Evolutionary conservation across 352 stramenopile species (phyloP), one percentile per base, ranked within the genome.

Genomic region (Elongisporangium anandrum): DNA sequence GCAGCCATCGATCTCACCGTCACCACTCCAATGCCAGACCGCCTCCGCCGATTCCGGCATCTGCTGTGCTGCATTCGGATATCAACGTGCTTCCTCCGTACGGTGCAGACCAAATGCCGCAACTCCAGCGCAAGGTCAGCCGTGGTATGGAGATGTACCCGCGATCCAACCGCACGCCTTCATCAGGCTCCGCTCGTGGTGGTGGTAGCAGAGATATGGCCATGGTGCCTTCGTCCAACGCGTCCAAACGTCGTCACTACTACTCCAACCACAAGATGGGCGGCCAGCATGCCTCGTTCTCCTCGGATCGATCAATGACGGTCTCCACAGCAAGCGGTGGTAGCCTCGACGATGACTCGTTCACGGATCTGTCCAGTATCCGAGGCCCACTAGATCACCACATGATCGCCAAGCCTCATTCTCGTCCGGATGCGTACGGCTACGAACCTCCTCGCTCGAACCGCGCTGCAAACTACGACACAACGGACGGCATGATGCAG

Each of bases 401-500:
- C 34, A 45, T 45, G 34, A 45, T 45, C 13, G 48, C 50, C 3
- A 51, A 49, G 48, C 56, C 48, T 13, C 54, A 56, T 21, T n/a
- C 21, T 8, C 56, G 34, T 12, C 34, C 34, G 34, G 34, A 56
- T 13, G 56, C 56, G 26, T 59, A 45, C 54, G 29, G 20, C 39
- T 21, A 17, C 15, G 55, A 26, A 15, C 52, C 45, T 39, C 26
- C 26, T 17, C 17, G 34, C 34, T 45, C 34, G 34, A 45, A 45
- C 34, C 34, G 34, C 13, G 9, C 34, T 4, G 34, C 34, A 3
- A 45, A 45, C 10, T 45, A 45, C 10, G 34, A 68, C 54, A 64
- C 66, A 7, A 60, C 63, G 2, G 69, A 77, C 29, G 66, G 63
- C 19, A 72, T 77, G 69, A 77, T 77, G 66, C 63, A 63, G 49